Base-by-base conservation (phyloP, 140 eudicot species). In the Stevia rebaudiana region DNA sequence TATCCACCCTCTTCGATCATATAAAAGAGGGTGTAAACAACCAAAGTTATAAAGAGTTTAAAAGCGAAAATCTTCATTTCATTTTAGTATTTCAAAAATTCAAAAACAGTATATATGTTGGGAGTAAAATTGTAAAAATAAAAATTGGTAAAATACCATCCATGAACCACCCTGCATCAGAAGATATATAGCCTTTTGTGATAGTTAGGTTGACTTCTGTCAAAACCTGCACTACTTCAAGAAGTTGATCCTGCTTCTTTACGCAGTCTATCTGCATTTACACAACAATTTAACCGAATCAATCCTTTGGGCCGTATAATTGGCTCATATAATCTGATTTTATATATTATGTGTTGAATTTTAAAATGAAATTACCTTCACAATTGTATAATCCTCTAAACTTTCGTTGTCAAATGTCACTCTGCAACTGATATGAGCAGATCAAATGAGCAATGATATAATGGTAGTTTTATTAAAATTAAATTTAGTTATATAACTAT, bases 101-200 rank as follows among this genome's bases (percentile, higher is more conserved):
- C 30, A 30, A 28, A 6, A 33, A 33, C 15, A 19, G 1, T 41
- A 52, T 28, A 28, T 28, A 28, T 72, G 51, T 54, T 52, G 41
- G 54, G 28, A 9, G 40, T n/a, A n/a, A n/a, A n/a, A n/a, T n/a
- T 33, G 57, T n/a, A n/a, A n/a, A 62, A 46, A 19, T 37, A n/a
- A 50, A 47, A 56, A 18, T 48, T 21, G 16, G 37, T 4, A 4
- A 65, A 31, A 50, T 33, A 87, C 95, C 95, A 65, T 87, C 95
- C 95, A 87, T 84, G 80, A 81, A 84, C 92, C 95, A 87, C 16
- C 89, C 92, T 18, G 84, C 92, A 78, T 87, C 95, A 69, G 84
- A 77, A 58, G 89, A 84, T 37, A 87, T 79, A 69, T 79, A 84
- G 67, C 95, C 86, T 62, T 87, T 87, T 48, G 83, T 42, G 73